These are phyloP conservation scores for Pythium scleroteichum DNA, from an alignment of 352 stramenopile genomes.

Conservation along the genomic window DNA sequence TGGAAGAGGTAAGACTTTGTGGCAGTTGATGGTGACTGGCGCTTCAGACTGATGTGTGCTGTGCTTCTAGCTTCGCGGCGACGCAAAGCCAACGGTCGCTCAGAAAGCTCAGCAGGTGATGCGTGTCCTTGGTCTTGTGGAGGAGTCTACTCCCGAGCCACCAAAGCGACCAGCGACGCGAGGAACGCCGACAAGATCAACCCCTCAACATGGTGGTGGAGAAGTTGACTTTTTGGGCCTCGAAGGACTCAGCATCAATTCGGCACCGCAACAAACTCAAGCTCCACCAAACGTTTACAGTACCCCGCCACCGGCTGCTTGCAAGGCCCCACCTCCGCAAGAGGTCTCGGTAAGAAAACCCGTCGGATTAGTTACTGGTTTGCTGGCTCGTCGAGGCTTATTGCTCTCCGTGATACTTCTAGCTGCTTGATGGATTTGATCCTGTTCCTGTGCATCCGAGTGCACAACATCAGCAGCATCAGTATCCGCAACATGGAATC, in stretches of 20 bases:
- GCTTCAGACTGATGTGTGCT: not conserved
- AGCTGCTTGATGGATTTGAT: slow-evolving; percentile 31
- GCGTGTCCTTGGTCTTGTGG: slow-evolving; percentile 59
- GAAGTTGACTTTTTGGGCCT: slow-evolving; percentile 84
- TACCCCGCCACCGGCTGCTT: slow-evolving; percentile 13
- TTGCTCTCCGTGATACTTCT: not conserved
- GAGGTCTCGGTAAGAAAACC: slow-evolving; percentile 54
- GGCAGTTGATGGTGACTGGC: too few species aligned
- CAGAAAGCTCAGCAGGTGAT: slow-evolving; percentile 77
- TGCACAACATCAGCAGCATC: slow-evolving; percentile 17
- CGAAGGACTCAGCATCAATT: slow-evolving; percentile 51
- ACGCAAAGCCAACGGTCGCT: slow-evolving; percentile 78
- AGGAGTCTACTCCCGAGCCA: slow-evolving; percentile 43
- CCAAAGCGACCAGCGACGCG: slow-evolving; percentile 9
- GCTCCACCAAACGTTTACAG: slow-evolving; percentile 26
- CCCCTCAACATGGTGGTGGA: slow-evolving; percentile 24
- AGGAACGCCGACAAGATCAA: slow-evolving; percentile 15
- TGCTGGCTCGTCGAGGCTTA: too few species aligned
- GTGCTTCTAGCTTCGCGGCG: slow-evolving; percentile 50
- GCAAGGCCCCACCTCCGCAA: slow-evolving; percentile 26
- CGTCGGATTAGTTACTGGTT: too few species aligned
- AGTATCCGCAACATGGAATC: slow-evolving; percentile 26
- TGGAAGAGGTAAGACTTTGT: slow-evolving; percentile 56
- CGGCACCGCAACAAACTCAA: slow-evolving; percentile 13
- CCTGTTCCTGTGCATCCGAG: slow-evolving; percentile 3